Evolutionary conservation across 805 yeast genomes (phyloP), one percentile per base, ranked within the genome.

Genomic region (Pichia cephalocereana): DNA sequence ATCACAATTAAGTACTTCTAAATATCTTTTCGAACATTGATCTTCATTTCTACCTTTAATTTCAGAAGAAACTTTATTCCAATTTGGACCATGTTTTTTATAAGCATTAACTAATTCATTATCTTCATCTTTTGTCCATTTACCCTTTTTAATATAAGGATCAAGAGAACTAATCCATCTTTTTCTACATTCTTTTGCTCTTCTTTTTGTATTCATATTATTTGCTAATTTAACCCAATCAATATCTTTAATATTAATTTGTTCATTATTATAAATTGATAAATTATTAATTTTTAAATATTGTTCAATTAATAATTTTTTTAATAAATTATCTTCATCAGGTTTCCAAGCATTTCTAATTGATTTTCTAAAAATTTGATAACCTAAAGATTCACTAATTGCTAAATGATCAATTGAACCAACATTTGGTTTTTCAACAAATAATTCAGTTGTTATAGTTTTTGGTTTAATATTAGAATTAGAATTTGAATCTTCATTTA

Each of bases 11-110:
- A 90, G 64, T 2, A 88, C 96, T 59, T 90, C 97, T 15, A 82
- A 79, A 62, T 86, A 90, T 57, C 97, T 70, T 60, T 90, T 90
- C 2, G 96, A 86, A 69, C 98, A 90, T 68, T 90, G 97, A 64
- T 89, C 96, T 59, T 89, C 96, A 0, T 95, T 90, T 60, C 97
- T 72, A 6, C 96, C 95, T 4, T 79, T 77, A 12, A 90, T 84
- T 46, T 77, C 82, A 45, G 72, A 66, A 0, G 96, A 80, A 11
- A 90, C 89, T 57, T 82, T 82, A 53, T 85, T 86, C 97, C 97
- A 90, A 31, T 81, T 76, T 0, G 95, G 75, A 0, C 97, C 97
- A 61, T 77, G 74, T 54, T 71, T 74, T 44, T 75, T 69, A 61
- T 76, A 85, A 2, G 93, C 88, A 45, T 72, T 70, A 23, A 83